Base-by-base conservation (phyloP, 352 stramenopile species). In the Plasmopara viticola region DNA sequence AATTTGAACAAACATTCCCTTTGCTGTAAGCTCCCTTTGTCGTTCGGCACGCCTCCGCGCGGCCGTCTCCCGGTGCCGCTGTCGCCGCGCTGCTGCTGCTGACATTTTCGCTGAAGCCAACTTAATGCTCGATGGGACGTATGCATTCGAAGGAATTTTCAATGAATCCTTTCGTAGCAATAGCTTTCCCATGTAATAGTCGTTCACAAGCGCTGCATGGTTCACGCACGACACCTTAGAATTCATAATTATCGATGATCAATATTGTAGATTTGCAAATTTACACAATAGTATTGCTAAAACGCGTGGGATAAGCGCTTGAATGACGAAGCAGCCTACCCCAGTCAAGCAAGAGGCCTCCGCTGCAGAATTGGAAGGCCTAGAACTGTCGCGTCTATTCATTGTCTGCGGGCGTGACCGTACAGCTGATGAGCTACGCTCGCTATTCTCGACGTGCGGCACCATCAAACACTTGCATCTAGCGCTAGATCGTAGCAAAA, bases 401-500 rank as follows among this genome's bases (percentile, higher is more conserved):
- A 70, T 91, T 14, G 70, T 91, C 10, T 91, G 81, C 25, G 81
- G 81, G 29, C 74, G 81, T 9, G 65, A 72, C n/a, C 66, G 78
- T 12, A 79, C 74, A 49, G 51, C 70, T 40, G 78, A 91, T 25
- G 72, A 91, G 30, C 60, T 91, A 37, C 72, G 66, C 8, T 44
- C 68, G 41, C 62, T 91, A 31, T 91, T 91, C 34, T 66, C 60
- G 20, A 48, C 54, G 4, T 89, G 72, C 33, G 81, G 81, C 9
- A 41, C 65, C 14, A 84, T 91, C 44, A 76, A 78, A 56, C 64
- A 87, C 48, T 53, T 88, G 38, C 74, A 89, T 44, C 42, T 91
- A 15, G 81, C 78, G 28, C 74, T 85, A 29, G 81, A 91, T 64
- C 74, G 81, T 45, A 87, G 74, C 49, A 77, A 83, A 68, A 87